A percentile compares a stretch with the other conserved stretches of the same genome.
Conservation (phyloP, 768 basidiomycete species). For the Clathrus columnatus region DNA sequence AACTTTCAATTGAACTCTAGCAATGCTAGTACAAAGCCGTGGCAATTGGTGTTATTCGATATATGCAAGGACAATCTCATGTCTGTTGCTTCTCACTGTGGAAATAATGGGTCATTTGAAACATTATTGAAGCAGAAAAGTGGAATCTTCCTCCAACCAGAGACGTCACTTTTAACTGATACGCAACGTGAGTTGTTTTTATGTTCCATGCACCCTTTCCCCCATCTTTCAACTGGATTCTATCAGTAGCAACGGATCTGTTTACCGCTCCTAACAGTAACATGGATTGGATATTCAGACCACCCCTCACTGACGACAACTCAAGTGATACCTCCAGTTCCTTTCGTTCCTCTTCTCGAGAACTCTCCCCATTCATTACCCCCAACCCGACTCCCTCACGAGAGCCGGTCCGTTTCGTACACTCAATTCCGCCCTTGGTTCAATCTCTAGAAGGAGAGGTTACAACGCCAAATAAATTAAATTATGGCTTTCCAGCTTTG, state of each 20-base stretch:
- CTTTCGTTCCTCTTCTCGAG: constrained; percentile 7
- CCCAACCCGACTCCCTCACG: not conserved
- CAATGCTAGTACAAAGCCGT: not conserved
- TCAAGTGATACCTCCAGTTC: constrained; percentile 6
- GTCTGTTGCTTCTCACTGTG: not conserved
- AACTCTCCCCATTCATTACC: constrained; percentile 1
- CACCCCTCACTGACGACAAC: not conserved
- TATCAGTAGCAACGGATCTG: not conserved
- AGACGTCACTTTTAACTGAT: not conserved
- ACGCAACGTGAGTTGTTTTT: not conserved
- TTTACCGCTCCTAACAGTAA: constrained; percentile 4
- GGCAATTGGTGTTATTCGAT: not conserved
- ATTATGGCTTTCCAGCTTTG: not conserved
- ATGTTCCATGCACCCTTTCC: not conserved
- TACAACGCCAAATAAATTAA: not conserved
- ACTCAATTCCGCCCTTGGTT: not conserved
- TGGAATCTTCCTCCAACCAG: not conserved
- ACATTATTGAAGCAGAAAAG: not conserved
- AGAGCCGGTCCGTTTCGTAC: not conserved
- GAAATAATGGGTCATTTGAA: not conserved
- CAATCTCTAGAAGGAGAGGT: not conserved
- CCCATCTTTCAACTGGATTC: not conserved
- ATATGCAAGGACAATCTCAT: constrained; percentile 1
- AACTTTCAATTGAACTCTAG: not conserved
- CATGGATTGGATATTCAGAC: constrained; percentile 1